Conservation (phyloP, 768 basidiomycete species). For the Mycena maculata region DNA sequence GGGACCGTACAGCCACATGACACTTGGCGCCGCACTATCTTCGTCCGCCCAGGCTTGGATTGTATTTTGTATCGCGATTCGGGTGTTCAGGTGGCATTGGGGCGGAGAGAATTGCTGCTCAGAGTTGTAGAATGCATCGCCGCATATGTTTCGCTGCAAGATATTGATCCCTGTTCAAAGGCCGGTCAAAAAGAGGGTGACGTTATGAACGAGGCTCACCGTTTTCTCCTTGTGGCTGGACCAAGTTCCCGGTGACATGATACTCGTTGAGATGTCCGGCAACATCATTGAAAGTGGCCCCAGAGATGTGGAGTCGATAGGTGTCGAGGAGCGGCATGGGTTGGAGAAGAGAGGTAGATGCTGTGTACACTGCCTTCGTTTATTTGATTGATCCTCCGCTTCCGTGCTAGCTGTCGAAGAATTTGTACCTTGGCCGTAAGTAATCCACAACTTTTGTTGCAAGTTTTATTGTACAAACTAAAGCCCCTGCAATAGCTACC, state of each 20-base stretch:
- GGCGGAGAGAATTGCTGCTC: conserved; percentile 5
- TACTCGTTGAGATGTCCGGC: neutral
- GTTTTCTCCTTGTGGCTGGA: neutral
- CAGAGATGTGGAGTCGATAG: conserved; percentile 2
- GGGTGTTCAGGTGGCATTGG: neutral
- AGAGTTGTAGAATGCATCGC: conserved; percentile 4
- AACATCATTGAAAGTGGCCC: neutral
- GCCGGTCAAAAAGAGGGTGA: too few species aligned
- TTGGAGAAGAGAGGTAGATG: too few species aligned
- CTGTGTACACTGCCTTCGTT: too few species aligned
- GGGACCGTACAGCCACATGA: conserved; percentile 8
- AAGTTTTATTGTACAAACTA: too few species aligned
- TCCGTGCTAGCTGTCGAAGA: too few species aligned
- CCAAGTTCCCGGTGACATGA: neutral
- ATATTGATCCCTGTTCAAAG: neutral
- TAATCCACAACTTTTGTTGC: too few species aligned
- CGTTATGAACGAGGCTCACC: neutral
- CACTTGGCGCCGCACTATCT: neutral
- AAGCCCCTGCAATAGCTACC: too few species aligned
- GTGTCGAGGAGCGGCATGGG: neutral
- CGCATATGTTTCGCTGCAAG: neutral
- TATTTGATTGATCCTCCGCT: too few species aligned
- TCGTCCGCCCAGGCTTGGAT: neutral
- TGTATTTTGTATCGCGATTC: neutral
- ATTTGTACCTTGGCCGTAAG: too few species aligned